Evolutionary conservation across 495 filamentous ascomycete species (phyloP), one percentile per base, ranked within the genome.

Genomic region (Neurospora terricola): DNA sequence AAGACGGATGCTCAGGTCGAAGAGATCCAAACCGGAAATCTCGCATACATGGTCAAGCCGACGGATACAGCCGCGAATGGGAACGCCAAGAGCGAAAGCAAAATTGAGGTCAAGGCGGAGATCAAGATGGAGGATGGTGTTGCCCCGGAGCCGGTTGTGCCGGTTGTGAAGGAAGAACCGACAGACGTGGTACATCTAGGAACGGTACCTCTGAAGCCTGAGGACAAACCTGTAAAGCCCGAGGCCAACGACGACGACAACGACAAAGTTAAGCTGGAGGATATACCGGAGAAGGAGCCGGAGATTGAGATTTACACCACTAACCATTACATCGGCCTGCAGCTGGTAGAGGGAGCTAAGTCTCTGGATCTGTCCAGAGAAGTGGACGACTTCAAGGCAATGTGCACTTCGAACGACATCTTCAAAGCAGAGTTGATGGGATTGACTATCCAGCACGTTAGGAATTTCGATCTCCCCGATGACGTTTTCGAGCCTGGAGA

Each of bases 401-500:
- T 87, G 59, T 94, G 92, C 79, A 88, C 83, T 34, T 84, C 84
- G 23, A 91, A 91, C 88, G 80, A 88, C 38, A 87, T 88, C 36
- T 96, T 90, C 78, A 83, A 93, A 2, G 70, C 75, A 16, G 76
- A 78, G 12, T 72, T 82, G 72, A 91, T 90, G 77, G 91, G 88
- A 43, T 79, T 97, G 38, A 86, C 88, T 9, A 87, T 97, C 66
- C 88, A 89, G 38, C 91, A 94, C 81, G 88, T 92, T 70, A 88
- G 91, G 81, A 96, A 90, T 79, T 93, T 90, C 77, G 91, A 93
- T 78, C 85, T 99, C 23, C 96, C 96, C 23, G 89, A 91, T 70
- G 94, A 99, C 80, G 90, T 98, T 1, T 99, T 99, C 80, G 86
- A 90, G 73, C 82, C 89, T 5, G 94, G 94, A 73, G 96, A 99